Base-by-base conservation (phyloP, 2,329 filamentous ascomycete genomes). In the Fusarium sp. region DNA sequence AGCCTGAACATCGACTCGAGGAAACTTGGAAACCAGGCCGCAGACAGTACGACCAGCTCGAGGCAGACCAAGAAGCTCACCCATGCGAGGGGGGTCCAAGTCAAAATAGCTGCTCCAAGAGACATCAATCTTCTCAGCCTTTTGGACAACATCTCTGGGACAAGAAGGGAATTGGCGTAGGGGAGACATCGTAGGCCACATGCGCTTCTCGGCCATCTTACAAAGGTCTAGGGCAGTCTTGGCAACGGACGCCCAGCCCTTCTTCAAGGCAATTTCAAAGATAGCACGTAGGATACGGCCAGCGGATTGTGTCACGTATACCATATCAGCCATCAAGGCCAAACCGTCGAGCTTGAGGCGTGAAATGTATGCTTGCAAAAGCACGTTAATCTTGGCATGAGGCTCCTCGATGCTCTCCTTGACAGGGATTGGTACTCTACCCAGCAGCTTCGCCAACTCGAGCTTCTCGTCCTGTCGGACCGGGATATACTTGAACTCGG, bases 151-250 rank as follows among this genome's bases (percentile, higher is more conserved):
- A 61, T 98, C 95, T 40, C 89, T 85, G 4, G 94, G 89, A 75
- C 94, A 97, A 38, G 84, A 83, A 5, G 91, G 88, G 76, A 99
- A 99, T 76, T 99, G 96, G 55, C 96, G 89, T 33, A 99, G 84
- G 12, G 97, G 96, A 37, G 93, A 93, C 96, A 98, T 99, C 8
- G 95, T 98, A 15, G 95, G 94, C 96, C 96, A 99, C 97, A 99
- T 99, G 50, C 97, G 88, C 85, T 97, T 97, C 83, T 99, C 96
- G 0, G 95, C 96, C 93, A 97, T 98, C 83, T 99, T 99, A 83
- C 97, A 99, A 54, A 99, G 86, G 74, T 97, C 93, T 41, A 99
- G 84, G 1, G 96, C 94, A 66, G 92, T 93, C 82, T 96, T 97
- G 10, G 96, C 93, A 5, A 98, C 96, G 16, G 90, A 91, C 1